These are phyloP conservation scores for Trichoderma reesei DNA, from an alignment of 495 filamentous ascomycete species.

Conservation along the genomic window DNA sequence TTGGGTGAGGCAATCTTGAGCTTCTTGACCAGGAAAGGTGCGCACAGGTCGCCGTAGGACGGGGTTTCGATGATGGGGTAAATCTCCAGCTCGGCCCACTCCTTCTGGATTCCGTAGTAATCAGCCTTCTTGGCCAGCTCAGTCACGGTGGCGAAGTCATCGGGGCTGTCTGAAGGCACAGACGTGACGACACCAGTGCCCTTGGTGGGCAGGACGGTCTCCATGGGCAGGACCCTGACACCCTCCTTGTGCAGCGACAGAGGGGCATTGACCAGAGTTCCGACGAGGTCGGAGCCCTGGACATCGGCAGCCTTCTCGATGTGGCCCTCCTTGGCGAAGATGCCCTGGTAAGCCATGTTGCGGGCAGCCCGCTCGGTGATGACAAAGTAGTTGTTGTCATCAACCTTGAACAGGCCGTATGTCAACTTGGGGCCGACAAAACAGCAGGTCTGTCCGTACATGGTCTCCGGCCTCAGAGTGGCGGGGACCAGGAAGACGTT, in stretches of 20 bases:
- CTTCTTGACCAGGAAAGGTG: conserved; percentile 74
- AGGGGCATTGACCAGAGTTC: conserved; percentile 77
- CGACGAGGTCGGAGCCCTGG: conserved; percentile 69
- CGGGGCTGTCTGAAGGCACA: conserved; percentile 89
- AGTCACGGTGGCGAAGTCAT: conserved; percentile 82
- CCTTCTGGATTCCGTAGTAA: conserved; percentile 91
- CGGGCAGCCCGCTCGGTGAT: conserved; percentile 77
- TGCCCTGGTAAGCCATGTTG: conserved; percentile 93
- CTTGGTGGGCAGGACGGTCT: conserved; percentile 80
- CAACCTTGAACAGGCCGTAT: conserved; percentile 85
- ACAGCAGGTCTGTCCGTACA: conserved; percentile 96
- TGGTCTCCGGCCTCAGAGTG: conserved; percentile 89
- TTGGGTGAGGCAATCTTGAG: conserved; percentile 96
- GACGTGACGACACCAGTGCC: conserved; percentile 94
- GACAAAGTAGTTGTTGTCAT: conserved; percentile 76
- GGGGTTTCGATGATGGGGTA: conserved; percentile 84
- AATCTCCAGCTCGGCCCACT: conserved; percentile 89
- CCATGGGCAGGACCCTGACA: conserved; percentile 90
- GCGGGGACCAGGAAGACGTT: conserved; percentile 86
- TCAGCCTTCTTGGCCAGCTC: conserved; percentile 96
- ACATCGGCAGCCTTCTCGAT: conserved; percentile 66
- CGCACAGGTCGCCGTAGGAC: conserved; percentile 75
- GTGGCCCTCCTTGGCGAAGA: conserved; percentile 65
- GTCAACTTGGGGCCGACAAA: conserved; percentile 85
- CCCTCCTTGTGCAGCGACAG: conserved; percentile 71